Base-by-base conservation (phyloP, 1,284 basidiomycete genomes). In the Malassezia japonica region DNA sequence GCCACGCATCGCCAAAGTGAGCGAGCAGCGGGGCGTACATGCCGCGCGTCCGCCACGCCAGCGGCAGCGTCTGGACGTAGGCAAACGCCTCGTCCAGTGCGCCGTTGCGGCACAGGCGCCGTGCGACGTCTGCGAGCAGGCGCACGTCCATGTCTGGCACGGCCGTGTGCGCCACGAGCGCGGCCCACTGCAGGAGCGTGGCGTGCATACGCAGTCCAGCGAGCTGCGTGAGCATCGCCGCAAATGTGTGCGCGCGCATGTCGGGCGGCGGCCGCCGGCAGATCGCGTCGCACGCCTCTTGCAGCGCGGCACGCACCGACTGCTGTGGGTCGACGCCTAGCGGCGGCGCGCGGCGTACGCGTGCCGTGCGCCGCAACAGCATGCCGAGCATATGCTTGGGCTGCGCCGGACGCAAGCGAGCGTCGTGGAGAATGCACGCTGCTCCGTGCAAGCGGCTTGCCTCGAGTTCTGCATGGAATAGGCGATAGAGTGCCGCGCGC, bases 11-110 rank as follows among this genome's bases (percentile, higher is more conserved):
- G 39, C 52, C 57, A 25, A 48, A 57, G 33, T 51, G 43, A 1
- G 27, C 33, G 47, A 64, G 51, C 15, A 64, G 52, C 8, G 46
- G 32, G 29, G 60, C 48, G 52, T 62, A 61, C 61, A 65, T 65
- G 6, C 28, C 27, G 9, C 41, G 20, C 3, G 53, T 50, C 8
- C 63, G 31, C 18, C 60, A 55, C 4, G 23, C 34, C 1, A 33
- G 8, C 3, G 61, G 57, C 1, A 65, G 39, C 15, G 41, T 45
- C 29, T 24, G 21, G 6, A 64, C 55, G 35, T 55, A 54, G 2
- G 56, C 53, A 16, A 59, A 54, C 23, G 44, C 48, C 3, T 54
- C 54, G 0, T 47, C 49, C 1, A 38, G n/a, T 4, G 41, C 35
- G n/a, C 48, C 46, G 28, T 60, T 57, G 5, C 34, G n/a, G 33